These are phyloP conservation scores for Populus hybrid DNA, from an alignment of 441 rosid genomes.

Conservation along the genomic window DNA sequence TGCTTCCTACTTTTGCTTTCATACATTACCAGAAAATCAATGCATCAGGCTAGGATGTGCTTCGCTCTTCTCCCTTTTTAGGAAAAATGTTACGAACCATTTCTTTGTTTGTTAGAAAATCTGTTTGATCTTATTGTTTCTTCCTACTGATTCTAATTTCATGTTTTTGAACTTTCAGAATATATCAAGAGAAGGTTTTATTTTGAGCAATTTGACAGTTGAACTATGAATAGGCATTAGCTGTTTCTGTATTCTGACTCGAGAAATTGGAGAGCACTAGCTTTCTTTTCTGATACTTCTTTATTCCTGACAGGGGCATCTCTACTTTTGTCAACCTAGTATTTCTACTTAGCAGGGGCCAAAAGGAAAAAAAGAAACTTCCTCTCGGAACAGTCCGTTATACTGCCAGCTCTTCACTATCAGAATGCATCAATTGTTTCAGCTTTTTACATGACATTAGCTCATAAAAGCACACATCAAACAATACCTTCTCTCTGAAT, in stretches of 20 bases:
- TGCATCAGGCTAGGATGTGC: neutral
- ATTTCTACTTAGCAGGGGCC: no score
- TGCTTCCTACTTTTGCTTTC: neutral
- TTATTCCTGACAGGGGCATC: no score
- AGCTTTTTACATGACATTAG: slow-evolving; percentile 4
- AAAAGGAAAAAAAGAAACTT: neutral
- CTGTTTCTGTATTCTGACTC: no score
- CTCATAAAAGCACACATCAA: slow-evolving; percentile 1
- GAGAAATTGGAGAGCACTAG: no score
- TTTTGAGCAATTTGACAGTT: no score
- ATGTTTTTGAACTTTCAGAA: slow-evolving; percentile 26
- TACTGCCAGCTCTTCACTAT: neutral
- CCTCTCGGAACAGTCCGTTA: neutral
- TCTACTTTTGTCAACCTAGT: no score
- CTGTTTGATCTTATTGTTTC: neutral
- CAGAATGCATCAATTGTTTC: neutral
- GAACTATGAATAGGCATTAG: no score
- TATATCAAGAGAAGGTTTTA: slow-evolving; percentile 10
- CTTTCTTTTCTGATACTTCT: no score
- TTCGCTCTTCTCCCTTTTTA: neutral
- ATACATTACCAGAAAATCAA: neutral
- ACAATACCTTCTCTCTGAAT: neutral
- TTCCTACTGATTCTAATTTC: neutral
- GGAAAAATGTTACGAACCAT: neutral
- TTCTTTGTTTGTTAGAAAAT: neutral